phyloP scores from a whole-genome alignment of 805 yeast species.

The Starmerella powellii region DNA sequence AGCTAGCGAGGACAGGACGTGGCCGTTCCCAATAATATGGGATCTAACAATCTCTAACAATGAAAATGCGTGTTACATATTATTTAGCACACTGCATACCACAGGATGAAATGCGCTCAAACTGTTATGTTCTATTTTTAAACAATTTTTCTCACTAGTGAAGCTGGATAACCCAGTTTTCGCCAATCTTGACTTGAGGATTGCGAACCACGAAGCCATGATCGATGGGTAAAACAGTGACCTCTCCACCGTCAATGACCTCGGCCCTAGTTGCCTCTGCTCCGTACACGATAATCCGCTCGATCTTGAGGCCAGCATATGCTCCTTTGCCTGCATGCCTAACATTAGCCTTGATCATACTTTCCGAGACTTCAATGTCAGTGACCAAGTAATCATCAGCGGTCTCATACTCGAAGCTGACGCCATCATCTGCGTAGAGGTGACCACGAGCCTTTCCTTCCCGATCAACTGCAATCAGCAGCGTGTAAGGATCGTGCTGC shows the following conservation, averaged over 20 bases:
- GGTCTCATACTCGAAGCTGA: constrained; percentile 42
- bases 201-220: constrained; percentile 34
- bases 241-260: neutral
- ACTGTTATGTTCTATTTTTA: too few species aligned
- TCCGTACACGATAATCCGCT: constrained; percentile 24
- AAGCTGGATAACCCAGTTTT: constrained; percentile 36
- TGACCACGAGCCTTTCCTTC: constrained; percentile 43
- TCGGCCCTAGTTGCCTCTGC: constrained; percentile 28
- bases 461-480: constrained; percentile 45
- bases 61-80: too few species aligned
- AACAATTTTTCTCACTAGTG: too few species aligned
- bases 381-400: constrained; percentile 41
- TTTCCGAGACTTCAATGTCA: constrained; percentile 30
- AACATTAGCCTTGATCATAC: constrained; percentile 15
- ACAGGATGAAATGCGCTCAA: too few species aligned
- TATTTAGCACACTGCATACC: too few species aligned
- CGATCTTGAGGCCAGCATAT: constrained; percentile 16
- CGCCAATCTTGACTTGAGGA: constrained; percentile 38
- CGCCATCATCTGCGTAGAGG: constrained; percentile 78
- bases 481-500: constrained; percentile 68
- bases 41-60: too few species aligned
- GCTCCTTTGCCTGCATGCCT: constrained; percentile 9
- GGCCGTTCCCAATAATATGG: too few species aligned
- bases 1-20: too few species aligned
- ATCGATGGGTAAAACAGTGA: constrained; percentile 12